Percentiles rank a stretch among this genome's conserved stretches.
Evolutionary conservation across 2,329 filamentous ascomycete genomes (phyloP).

Genomic region (Ceratocystis alfenasii): DNA sequence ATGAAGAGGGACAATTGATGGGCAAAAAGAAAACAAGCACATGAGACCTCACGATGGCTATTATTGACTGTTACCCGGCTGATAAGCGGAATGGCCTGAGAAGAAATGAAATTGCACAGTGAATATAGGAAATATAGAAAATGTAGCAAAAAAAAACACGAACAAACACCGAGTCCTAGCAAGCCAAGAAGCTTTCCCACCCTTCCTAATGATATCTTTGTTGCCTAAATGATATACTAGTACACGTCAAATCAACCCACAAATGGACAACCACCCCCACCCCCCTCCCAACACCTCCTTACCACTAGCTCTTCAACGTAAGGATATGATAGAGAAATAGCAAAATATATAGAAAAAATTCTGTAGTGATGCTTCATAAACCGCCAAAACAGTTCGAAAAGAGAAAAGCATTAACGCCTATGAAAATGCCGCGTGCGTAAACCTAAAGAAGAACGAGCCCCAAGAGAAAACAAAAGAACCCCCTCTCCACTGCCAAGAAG

Average conservation of each 20-base stretch:
- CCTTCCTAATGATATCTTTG: background rate
- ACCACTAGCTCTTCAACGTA: background rate
- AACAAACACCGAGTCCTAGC: background rate
- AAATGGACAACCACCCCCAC: background rate
- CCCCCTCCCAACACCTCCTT: background rate
- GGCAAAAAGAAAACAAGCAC: too few relatives aligned
- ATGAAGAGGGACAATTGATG: too few relatives aligned
- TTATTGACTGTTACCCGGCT: too few relatives aligned
- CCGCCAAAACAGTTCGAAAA: background rate
- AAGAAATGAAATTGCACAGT: background rate
- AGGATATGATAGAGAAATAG: background rate
- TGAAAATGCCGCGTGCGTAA: constrained; percentile 8
- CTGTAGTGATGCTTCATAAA: background rate
- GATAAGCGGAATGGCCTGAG: background rate
- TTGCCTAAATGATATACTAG: constrained; percentile 6
- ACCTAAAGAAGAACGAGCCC: background rate
- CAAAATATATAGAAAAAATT: background rate
- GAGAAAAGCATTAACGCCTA: background rate
- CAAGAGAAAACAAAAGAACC: background rate
- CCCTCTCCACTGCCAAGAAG: background rate
- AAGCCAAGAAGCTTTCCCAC: constrained; percentile 4
- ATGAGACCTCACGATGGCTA: too few relatives aligned
- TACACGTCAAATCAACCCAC: background rate
- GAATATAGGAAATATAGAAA: background rate
- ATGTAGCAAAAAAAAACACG: background rate